Evolutionary conservation across 352 stramenopile species (phyloP), one percentile per base, ranked within the genome.

Genomic region (Pythium phragmiticola): DNA sequence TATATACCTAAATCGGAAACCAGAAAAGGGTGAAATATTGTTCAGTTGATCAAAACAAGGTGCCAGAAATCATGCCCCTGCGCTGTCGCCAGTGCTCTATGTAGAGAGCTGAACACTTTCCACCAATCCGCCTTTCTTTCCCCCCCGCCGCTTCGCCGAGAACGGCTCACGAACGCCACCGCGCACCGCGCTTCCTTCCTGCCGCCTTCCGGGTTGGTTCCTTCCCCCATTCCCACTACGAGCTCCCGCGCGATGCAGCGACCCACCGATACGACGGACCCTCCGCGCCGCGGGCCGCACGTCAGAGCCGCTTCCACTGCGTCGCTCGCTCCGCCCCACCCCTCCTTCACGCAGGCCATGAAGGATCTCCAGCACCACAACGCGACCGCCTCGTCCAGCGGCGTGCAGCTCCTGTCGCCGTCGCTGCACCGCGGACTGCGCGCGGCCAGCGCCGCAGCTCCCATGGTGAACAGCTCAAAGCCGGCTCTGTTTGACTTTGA

Each of bases 401-500:
- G 63, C 48, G 36, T 69, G n/a, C 63, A 69, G 39, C 42, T 69
- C 37, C 63, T 69, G 8, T 69, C 63, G 42, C 63, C 63, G 19
- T 63, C 63, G 39, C 42, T 64, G 6, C 63, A 68, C 19, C 61
- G 47, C n/a, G 54, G 46, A 9, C 47, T 68, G 52, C 61, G 53
- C 21, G 39, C 45, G 16, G 48, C 50, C 30, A 60, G 41, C 19
- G 55, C 23, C 26, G 8, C 36, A 12, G 11, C 19, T 9, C 17
- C n/a, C 26, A 55, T 28, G 17, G 17, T 14, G 36, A 58, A 17
- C 14, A 50, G 16, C 30, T 36, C 42, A 23, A 58, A 60, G 19
- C 21, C 50, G 7, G 48, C 60, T 0, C 51, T 61, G 21, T 68
- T 68, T 21, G 72, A 84, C 36, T 83, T 80, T 50, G 74, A 87